Evolutionary conservation across 106 monocot genomes (phyloP), one percentile per base, ranked within the genome.

Genomic region (Phalaenopsis equestris): DNA sequence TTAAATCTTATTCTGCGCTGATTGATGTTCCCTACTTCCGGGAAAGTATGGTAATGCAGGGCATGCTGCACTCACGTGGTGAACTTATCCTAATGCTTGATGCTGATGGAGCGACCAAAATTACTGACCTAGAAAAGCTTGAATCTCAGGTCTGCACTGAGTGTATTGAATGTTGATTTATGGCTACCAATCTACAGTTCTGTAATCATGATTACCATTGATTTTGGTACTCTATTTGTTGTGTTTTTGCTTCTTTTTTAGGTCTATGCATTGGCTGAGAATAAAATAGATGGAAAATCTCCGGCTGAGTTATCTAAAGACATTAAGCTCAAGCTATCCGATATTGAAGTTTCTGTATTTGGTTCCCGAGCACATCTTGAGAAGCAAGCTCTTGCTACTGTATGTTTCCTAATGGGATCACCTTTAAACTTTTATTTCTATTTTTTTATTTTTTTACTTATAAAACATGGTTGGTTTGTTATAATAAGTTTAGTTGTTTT

Each of bases 311-410:
- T 41, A 42, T 55, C 48, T 21, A 67, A 15, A 74, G 70, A 61
- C 56, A 57, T 38, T 4, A 77, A 42, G 79, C 24, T n/a, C 14
- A 91, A 81, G 52, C 8, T 93, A 17, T 94, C 88, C 41, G 89
- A 95, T 78, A 77, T 80, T 81, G 82, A 84, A 84, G 85, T 91
- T 82, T 89, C 88, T 77, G 95, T 82, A 80, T 99, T 95, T 91
- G 99, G 99, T 78, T 99, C 99, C 48, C 90, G 99, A 46, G 95
- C 99, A 81, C 95, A 99, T 87, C 91, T 99, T 82, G 95, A 99
- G 84, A 93, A 95, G 85, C 86, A 93, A 73, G 99, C 99, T 82
- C 88, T 99, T 81, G 92, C 99, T 12, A 95, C 93, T 42, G 99
- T 98, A 75, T 48, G 82, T 85, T 82, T 56, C 67, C 16, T 82